Percentiles rank a stretch among this genome's conserved stretches.
These are phyloP conservation scores for Nannochloropsis gaditana DNA, from an alignment of 108 stramenopile species.

Conservation along the genomic window DNA sequence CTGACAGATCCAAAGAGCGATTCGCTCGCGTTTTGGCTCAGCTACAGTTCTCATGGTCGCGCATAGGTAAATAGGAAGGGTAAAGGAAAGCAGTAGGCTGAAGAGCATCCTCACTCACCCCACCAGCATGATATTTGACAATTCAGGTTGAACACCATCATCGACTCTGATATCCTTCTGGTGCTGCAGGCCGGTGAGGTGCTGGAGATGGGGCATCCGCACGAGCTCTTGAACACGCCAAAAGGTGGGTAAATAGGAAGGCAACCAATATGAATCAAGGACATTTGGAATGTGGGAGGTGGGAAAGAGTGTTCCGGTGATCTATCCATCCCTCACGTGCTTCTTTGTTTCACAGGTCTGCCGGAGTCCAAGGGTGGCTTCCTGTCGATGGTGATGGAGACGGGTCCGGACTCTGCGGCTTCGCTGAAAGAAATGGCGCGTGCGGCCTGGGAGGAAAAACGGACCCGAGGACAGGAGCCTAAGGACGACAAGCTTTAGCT, in stretches of 20 bases:
- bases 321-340: not conserved
- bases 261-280: not conserved
- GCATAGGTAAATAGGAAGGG: not conserved
- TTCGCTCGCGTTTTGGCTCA: not conserved
- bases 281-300: not conserved
- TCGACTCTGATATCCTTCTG: slow-evolving; percentile 77
- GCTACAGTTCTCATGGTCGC: not conserved
- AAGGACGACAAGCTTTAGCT: too few relatives aligned
- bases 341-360: too few relatives aligned
- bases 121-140: slow-evolving; percentile 27
- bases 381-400: slow-evolving; percentile 46
- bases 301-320: not conserved
- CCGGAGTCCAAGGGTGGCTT: slow-evolving; percentile 20
- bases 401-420: slow-evolving; percentile 29
- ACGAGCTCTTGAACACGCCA: slow-evolving; percentile 27
- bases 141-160: slow-evolving; percentile 66
- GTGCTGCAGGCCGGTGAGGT: slow-evolving; percentile 80
- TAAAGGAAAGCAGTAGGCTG: not conserved
- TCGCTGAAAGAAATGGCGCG: slow-evolving; percentile 40
- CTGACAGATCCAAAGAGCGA: too few relatives aligned
- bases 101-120: not conserved
- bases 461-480: too few relatives aligned
- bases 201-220: slow-evolving; percentile 76
- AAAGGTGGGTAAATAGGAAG: not conserved
- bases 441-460: slow-evolving; percentile 24